Evolutionary conservation across 768 basidiomycete species (phyloP).

Genomic region (Russula brevipes): DNA sequence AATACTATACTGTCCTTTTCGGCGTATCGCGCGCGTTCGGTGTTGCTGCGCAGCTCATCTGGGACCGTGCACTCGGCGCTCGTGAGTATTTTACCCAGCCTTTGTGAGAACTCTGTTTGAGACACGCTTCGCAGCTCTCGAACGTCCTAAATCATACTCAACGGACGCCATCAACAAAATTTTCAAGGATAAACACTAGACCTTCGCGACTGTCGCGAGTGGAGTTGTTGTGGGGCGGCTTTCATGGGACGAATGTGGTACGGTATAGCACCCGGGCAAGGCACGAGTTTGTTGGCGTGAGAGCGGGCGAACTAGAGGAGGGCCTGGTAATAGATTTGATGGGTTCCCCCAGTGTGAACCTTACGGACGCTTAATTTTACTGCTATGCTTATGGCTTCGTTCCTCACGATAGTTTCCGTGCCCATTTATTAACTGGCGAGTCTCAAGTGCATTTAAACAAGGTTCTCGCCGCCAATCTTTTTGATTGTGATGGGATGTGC

Average conservation of each 20-base stretch:
- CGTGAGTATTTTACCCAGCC: slow-evolving; percentile 45
- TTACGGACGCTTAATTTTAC: slow-evolving; percentile 7
- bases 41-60: slow-evolving; percentile 84
- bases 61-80: slow-evolving; percentile 90
- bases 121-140: slow-evolving; percentile 50
- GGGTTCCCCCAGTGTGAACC: background rate
- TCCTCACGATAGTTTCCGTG: background rate
- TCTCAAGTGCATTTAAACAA: background rate
- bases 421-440: background rate
- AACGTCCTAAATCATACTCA: slow-evolving; percentile 90
- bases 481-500: background rate
- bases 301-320: background rate
- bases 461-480: background rate
- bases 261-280: background rate
- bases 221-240: slow-evolving; percentile 7
- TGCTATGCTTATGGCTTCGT: slow-evolving; percentile 7
- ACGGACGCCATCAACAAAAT: slow-evolving; percentile 74
- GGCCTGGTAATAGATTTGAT: slow-evolving; percentile 8
- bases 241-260: background rate
- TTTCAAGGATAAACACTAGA: slow-evolving; percentile 52
- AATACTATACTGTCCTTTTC: slow-evolving; percentile 96
- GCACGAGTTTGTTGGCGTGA: slow-evolving; percentile 4
- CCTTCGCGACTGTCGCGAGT: background rate
- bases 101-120: slow-evolving; percentile 7
- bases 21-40: slow-evolving; percentile 94